These are phyloP conservation scores for Saturnispora serradocipensis DNA, from an alignment of 805 yeast species.

Conservation along the genomic window DNA sequence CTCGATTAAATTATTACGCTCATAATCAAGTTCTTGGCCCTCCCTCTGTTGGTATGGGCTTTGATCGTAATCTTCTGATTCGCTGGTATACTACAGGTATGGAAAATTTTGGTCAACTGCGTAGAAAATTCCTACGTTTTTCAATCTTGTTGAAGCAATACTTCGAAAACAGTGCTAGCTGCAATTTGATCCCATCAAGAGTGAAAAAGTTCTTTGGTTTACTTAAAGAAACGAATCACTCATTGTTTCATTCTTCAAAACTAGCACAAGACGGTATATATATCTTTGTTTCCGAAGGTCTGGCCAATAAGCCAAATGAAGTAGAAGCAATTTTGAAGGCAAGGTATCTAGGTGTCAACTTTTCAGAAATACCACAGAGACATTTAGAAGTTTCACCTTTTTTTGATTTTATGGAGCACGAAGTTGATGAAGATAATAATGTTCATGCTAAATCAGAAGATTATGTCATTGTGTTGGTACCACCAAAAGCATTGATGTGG, in stretches of 20 bases:
- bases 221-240: slow-evolving; percentile 61
- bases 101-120: slow-evolving; percentile 64
- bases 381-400: slow-evolving; percentile 26
- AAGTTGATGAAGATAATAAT: slow-evolving; percentile 11
- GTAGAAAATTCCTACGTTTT: slow-evolving; percentile 77
- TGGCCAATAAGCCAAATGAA: slow-evolving; percentile 34
- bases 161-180: slow-evolving; percentile 64
- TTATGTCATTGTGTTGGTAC: slow-evolving; percentile 64
- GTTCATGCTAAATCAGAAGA: slow-evolving; percentile 28
- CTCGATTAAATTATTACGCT: slow-evolving; percentile 60
- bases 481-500: slow-evolving; percentile 84
- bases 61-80: slow-evolving; percentile 34
- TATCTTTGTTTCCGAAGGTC: slow-evolving; percentile 61
- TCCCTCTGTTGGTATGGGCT: slow-evolving; percentile 27
- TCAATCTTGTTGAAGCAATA: slow-evolving; percentile 55
- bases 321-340: slow-evolving; percentile 38
- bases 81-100: slow-evolving; percentile 62
- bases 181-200: slow-evolving; percentile 42
- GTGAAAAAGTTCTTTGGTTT: slow-evolving; percentile 44
- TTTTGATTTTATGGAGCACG: slow-evolving; percentile 16
- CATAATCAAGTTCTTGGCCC: slow-evolving; percentile 66
- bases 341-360: slow-evolving; percentile 43
- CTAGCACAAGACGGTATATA: slow-evolving; percentile 71
- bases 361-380: slow-evolving; percentile 26
- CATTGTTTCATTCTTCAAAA: slow-evolving; percentile 57